Percentiles rank a stretch among this genome's conserved stretches.
phyloP scores from a whole-genome alignment of 1,139 yeast species.

The Yamadazyma triangularis region DNA sequence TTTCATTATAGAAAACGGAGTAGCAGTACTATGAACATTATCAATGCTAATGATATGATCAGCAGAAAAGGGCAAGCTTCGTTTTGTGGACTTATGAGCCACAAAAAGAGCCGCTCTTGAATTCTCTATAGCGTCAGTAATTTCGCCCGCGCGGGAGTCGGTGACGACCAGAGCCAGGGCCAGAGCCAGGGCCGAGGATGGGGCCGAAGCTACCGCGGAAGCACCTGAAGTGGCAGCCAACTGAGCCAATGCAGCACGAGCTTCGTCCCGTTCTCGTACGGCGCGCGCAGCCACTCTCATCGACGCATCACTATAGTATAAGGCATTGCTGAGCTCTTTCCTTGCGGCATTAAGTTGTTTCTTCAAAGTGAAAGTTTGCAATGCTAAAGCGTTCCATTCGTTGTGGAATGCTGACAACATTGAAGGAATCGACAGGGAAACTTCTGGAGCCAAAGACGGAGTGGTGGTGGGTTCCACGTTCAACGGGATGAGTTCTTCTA shows the following conservation, averaged over 20 bases:
- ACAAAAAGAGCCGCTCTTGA: slow-evolving; percentile 37
- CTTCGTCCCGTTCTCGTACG: slow-evolving; percentile 70
- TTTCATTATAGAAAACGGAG: no score
- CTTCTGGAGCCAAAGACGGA: slow-evolving; percentile 47
- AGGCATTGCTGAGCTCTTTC: slow-evolving; percentile 69
- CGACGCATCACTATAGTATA: slow-evolving; percentile 89
- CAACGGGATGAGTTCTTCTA: slow-evolving; percentile 57
- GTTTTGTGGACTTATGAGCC: slow-evolving; percentile 40
- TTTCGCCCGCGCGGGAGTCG: no score
- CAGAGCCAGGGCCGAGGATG: no score
- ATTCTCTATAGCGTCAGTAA: no score
- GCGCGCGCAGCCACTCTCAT: slow-evolving; percentile 77
- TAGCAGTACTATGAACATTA: no score
- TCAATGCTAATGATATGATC: no score
- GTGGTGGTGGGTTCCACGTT: slow-evolving; percentile 16
- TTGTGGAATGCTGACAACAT: slow-evolving; percentile 71
- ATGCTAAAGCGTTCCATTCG: slow-evolving; percentile 86
- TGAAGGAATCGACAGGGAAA: slow-evolving; percentile 70
- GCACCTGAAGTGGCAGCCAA: no score
- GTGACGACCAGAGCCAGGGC: no score
- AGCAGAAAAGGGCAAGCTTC: slow-evolving; percentile 20
- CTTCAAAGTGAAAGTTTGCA: slow-evolving; percentile 74
- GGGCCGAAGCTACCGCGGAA: no score
- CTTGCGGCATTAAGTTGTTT: slow-evolving; percentile 65
- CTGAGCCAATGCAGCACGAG: slow-evolving; percentile 53